A percentile compares a stretch with the other conserved stretches of the same genome.
phyloP scores from a whole-genome alignment of 2,329 filamentous ascomycete species.

The Sporothrix schenckii region DNA sequence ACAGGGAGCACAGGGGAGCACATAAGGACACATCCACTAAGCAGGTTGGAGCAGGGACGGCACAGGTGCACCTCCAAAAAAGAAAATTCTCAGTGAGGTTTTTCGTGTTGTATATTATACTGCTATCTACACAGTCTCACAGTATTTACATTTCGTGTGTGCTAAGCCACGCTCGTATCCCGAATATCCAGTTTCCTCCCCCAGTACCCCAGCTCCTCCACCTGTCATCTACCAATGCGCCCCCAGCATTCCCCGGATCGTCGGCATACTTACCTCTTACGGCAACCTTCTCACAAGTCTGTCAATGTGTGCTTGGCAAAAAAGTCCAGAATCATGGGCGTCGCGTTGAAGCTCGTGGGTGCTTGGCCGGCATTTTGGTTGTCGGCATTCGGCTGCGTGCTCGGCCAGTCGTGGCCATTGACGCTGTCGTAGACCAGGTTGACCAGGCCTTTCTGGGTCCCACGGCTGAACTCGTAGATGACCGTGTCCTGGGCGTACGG shows the following conservation, averaged over 20 bases:
- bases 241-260: conserved; percentile 3
- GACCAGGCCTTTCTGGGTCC: not conserved
- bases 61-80: too few relatives aligned
- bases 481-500: not conserved
- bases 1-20: too few relatives aligned
- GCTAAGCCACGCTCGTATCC: not conserved
- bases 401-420: conserved; percentile 25
- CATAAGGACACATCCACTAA: too few relatives aligned
- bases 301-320: conserved; percentile 14
- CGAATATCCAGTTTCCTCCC: not conserved
- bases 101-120: too few relatives aligned
- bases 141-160: not conserved
- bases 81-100: too few relatives aligned
- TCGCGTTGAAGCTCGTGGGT: conserved; percentile 20
- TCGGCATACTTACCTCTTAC: not conserved
- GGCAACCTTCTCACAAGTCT: not conserved
- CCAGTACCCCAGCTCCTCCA: not conserved
- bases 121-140: too few relatives aligned
- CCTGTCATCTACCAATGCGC: too few relatives aligned
- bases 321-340: conserved; percentile 21
- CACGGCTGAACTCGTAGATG: conserved; percentile 8
- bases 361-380: not conserved
- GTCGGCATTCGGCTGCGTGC: conserved; percentile 19
- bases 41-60: too few relatives aligned
- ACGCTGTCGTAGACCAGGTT: conserved; percentile 22